Percentiles rank a stretch among this genome's conserved stretches.
Conservation (phyloP, 2,329 filamentous ascomycete species). For the Claviceps fusiformis region DNA sequence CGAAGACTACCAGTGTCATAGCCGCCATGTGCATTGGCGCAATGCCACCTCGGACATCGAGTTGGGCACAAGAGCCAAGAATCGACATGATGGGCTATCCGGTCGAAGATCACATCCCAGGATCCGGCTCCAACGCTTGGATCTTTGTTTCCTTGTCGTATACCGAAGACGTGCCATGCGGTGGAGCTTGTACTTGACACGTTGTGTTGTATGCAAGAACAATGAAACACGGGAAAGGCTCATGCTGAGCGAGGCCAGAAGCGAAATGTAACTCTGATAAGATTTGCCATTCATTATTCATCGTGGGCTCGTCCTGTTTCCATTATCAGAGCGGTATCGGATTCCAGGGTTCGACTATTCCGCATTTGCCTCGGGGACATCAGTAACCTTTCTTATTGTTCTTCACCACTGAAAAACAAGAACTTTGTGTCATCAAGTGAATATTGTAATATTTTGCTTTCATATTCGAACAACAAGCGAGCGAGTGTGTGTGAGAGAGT, state of each 20-base stretch:
- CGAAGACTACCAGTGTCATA: background rate
- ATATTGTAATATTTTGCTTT: background rate
- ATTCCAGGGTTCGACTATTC: background rate
- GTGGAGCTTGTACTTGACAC: background rate
- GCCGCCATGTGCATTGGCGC: too few relatives aligned
- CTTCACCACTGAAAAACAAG: background rate
- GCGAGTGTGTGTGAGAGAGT: too few relatives aligned
- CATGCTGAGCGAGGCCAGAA: background rate
- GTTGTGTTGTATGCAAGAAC: background rate
- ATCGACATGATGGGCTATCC: background rate
- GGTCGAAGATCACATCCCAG: background rate
- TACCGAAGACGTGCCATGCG: background rate
- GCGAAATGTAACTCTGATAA: background rate
- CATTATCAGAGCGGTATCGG: background rate
- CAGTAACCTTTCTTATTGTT: background rate
- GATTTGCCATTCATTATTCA: background rate
- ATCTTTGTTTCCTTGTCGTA: background rate
- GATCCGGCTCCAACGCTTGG: background rate
- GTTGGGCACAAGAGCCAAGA: background rate
- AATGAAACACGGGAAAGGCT: background rate
- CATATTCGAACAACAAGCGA: too few relatives aligned
- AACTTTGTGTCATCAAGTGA: background rate
- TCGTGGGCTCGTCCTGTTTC: background rate
- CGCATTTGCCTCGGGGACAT: background rate
- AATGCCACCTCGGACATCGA: too few relatives aligned